Evolutionary conservation across 352 stramenopile species (phyloP).

Genomic region (Pythium myriotylum): DNA sequence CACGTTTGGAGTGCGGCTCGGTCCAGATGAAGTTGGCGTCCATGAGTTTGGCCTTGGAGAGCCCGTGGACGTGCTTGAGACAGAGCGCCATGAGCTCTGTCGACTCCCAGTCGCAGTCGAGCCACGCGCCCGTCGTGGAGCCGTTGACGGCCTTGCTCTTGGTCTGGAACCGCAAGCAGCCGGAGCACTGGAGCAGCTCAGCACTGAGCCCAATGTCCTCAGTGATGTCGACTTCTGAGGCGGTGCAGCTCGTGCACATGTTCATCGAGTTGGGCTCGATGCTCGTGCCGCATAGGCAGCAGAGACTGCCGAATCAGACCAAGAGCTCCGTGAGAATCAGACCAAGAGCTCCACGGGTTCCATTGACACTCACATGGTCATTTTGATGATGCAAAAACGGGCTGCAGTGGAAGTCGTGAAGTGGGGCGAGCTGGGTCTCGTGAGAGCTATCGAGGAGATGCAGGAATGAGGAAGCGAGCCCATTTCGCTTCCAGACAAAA

Average conservation of each 20-base stretch:
- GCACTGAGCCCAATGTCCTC: slow-evolving; percentile 62
- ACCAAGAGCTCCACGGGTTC: neutral
- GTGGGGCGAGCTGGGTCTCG: no score
- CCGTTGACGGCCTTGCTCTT: slow-evolving; percentile 43
- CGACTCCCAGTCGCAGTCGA: slow-evolving; percentile 72
- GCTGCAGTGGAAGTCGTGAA: no score
- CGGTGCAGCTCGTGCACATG: slow-evolving; percentile 77
- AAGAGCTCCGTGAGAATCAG: neutral
- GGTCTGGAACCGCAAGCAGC: slow-evolving; percentile 69
- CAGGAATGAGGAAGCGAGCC: neutral
- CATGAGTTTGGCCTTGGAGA: slow-evolving; percentile 72
- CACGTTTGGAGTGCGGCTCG: slow-evolving; percentile 76
- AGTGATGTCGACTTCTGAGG: slow-evolving; percentile 67
- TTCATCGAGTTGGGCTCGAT: slow-evolving; percentile 82
- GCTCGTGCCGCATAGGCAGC: slow-evolving; percentile 44
- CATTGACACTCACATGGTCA: neutral
- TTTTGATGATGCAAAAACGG: neutral
- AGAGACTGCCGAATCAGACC: slow-evolving; percentile 22
- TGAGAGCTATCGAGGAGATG: no score
- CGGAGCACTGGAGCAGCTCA: slow-evolving; percentile 64
- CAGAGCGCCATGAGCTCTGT: slow-evolving; percentile 78
- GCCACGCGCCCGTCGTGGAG: slow-evolving; percentile 51
- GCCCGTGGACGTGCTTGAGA: slow-evolving; percentile 67
- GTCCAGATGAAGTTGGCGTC: slow-evolving; percentile 86
- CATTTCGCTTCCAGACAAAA: neutral